A percentile compares a stretch with the other conserved stretches of the same genome.
Conservation (phyloP, 768 basidiomycete genomes). For the Serendipita vermifera region DNA sequence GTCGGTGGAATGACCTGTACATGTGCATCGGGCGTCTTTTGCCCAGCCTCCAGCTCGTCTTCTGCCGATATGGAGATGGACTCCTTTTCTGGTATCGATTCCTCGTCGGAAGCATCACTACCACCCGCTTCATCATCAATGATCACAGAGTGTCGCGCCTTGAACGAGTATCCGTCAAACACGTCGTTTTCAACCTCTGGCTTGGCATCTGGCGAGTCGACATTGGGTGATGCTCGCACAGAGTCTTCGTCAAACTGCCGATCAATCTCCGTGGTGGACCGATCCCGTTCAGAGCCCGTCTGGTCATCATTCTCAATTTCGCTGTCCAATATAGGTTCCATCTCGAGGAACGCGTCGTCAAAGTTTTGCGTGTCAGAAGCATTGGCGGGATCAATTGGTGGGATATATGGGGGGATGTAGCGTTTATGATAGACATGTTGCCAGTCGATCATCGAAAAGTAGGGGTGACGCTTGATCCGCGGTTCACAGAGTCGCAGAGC, state of each 20-base stretch:
- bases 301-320: slow-evolving; percentile 34
- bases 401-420: slow-evolving; percentile 91
- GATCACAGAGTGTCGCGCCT: slow-evolving; percentile 68
- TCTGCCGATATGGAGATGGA: slow-evolving; percentile 15
- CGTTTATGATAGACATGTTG: slow-evolving; percentile 88
- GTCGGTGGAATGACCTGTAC: slow-evolving; percentile 24
- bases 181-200: slow-evolving; percentile 47
- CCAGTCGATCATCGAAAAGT: slow-evolving; percentile 96
- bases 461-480: slow-evolving; percentile 84
- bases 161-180: slow-evolving; percentile 92
- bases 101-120: slow-evolving; percentile 8
- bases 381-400: slow-evolving; percentile 79
- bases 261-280: slow-evolving; percentile 19
- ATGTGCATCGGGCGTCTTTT: slow-evolving; percentile 20
- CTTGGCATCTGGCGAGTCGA: slow-evolving; percentile 49
- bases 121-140: slow-evolving; percentile 51
- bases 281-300: slow-evolving; percentile 18
- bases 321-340: slow-evolving; percentile 76
- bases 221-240: slow-evolving; percentile 38
- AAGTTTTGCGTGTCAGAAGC: slow-evolving; percentile 97
- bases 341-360: slow-evolving; percentile 91
- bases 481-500: slow-evolving; percentile 83
- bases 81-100: not conserved
- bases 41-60: slow-evolving; percentile 29
- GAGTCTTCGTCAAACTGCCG: slow-evolving; percentile 34